Conservation (phyloP, 805 yeast genomes). For the Metschnikowia koreensis region DNA sequence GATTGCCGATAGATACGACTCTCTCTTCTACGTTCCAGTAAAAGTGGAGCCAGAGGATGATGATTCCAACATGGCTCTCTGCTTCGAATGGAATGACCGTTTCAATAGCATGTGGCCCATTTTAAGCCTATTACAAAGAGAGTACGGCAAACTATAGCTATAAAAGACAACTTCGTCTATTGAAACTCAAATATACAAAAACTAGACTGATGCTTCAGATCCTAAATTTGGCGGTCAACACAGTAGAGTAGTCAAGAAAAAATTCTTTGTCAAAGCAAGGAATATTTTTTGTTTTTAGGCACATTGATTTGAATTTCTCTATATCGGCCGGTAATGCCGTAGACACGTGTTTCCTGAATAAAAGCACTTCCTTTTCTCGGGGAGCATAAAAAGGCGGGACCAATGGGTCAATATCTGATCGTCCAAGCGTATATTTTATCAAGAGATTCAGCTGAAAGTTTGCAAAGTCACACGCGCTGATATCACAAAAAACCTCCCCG, state of each 20-base stretch:
- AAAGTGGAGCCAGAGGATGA: slow-evolving; percentile 1
- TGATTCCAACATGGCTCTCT: slow-evolving; percentile 13
- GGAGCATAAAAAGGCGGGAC: slow-evolving; percentile 14
- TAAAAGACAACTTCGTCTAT: not conserved
- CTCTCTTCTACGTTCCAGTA: slow-evolving; percentile 26
- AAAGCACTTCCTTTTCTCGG: slow-evolving; percentile 7
- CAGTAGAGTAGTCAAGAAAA: slow-evolving; percentile 3
- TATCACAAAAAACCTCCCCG: slow-evolving; percentile 6
- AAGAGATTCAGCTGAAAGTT: slow-evolving; percentile 11
- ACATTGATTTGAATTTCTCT: not conserved
- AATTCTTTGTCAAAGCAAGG: slow-evolving; percentile 1
- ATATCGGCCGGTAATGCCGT: slow-evolving; percentile 1
- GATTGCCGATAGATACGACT: slow-evolving; percentile 24
- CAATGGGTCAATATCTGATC: slow-evolving; percentile 9
- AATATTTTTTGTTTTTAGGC: not conserved
- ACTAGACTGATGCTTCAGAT: not conserved
- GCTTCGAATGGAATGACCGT: slow-evolving; percentile 22
- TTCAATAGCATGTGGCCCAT: slow-evolving; percentile 31
- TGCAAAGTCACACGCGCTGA: slow-evolving; percentile 14
- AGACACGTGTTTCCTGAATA: slow-evolving; percentile 1
- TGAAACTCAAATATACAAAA: not conserved
- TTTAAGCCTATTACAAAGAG: slow-evolving; percentile 20
- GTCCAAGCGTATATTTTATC: slow-evolving; percentile 3
- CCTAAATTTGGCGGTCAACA: not conserved
- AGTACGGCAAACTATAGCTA: slow-evolving; percentile 8